Evolutionary conservation across 2,329 filamentous ascomycete species (phyloP), one percentile per base, ranked within the genome.

Genomic region (Colletotrichum australisinense): DNA sequence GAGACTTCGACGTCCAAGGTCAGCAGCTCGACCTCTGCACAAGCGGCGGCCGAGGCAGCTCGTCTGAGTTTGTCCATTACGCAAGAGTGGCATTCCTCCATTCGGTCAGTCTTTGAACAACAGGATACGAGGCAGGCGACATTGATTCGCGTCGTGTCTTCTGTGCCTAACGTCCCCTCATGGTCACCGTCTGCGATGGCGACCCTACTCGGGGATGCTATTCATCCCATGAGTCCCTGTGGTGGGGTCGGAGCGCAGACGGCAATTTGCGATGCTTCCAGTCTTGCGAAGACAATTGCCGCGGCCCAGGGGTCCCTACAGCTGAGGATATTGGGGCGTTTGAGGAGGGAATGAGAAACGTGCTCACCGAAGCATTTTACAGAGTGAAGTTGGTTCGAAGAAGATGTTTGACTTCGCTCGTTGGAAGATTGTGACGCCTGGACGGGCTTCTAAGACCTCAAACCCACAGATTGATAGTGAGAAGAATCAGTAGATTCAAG

Each of bases 91-190:
- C 84, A 91, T 77, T 83, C 87, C 14, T 84, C 86, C 3, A 80
- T 92, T 58, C 86, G 84, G 78, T 85, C 89, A 1, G 79, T 93
- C 0, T 88, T 93, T 72, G 88, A 91, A 6, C 76, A 90, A 46
- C 91, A 92, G 88, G 78, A 82, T 5, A 87, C 86, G 68, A 75
- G 80, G 0, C 88, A 92, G 75, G 88, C 90, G 0, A 90, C 91
- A 0, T 92, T 93, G 75, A 92, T 90, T 89, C 92, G 91, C 76
- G 92, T 93, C 60, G 92, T 90, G 2, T 92, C 89, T 75, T 91
- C 89, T 0, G 87, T 85, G 0, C 90, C 90, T 0, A 90, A 90
- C 1, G 88, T 92, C 0, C 90, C 91, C 0, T 84, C 88, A 57
- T 92, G 91, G 91, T 76, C 81, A 9, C 92, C 90, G 57, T 86